Base-by-base conservation (phyloP, 2,329 filamentous ascomycete species). In the Trichoderma asperellum region DNA sequence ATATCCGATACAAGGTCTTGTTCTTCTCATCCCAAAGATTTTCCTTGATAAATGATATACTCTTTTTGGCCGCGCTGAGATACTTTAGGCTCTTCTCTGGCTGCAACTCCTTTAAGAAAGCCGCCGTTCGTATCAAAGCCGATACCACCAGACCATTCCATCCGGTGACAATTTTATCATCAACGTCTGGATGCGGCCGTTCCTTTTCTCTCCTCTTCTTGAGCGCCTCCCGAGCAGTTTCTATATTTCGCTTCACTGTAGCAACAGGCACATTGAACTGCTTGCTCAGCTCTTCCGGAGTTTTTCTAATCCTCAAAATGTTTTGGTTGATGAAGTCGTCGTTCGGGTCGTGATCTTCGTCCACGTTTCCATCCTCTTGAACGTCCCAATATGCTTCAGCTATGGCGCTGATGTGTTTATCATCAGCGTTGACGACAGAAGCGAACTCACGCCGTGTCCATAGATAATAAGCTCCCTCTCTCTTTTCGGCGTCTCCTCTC, bases 301-400 rank as follows among this genome's bases (percentile, higher is more conserved):
- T 91, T 70, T 87, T 89, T 43, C 87, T 87, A 32, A 97, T 86
- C 47, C 89, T 88, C 2, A 97, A 81, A 5, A 97, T 94, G 76
- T 98, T 99, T 77, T 97, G 93, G 75, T 95, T 94, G 76, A 97
- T 91, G 70, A 98, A 95, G 76, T 98, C 95, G 76, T 98, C 95
- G 75, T 97, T 92, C 0, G 92, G 91, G 76, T 99, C 96, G 74
- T 95, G 89, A 68, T 91, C 88, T 4, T 90, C 89, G 40, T 90
- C 87, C 1, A 99, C 91, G 75, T 99, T 98, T 56, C 96, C 96
- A 73, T 96, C 89, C 52, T 92, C 86, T 37, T 88, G 87, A 16
- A 97, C 91, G 70, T 92, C 92, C 88, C 93, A 98, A 79, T 97
- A 93, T 5, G 89, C 89, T 0, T 93, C 92, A 35, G 92, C 89